Evolutionary conservation across 208 protist species (phyloP).

Genomic region (Leishmania mexicana): DNA sequence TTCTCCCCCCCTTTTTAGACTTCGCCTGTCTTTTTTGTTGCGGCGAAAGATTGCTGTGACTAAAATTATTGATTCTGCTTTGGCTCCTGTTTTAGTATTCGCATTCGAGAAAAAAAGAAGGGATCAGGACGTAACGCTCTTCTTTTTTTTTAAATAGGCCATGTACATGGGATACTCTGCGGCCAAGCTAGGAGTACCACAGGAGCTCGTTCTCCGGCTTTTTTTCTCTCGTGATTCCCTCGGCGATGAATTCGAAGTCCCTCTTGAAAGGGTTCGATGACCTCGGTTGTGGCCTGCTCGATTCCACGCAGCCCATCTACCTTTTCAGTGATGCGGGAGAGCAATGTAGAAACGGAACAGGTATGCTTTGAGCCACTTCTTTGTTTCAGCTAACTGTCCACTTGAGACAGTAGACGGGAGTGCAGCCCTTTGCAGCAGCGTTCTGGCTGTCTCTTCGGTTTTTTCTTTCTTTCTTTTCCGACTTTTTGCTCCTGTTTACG

Average conservation of each 20-base stretch:
- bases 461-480: conserved; percentile 2
- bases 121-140: neutral
- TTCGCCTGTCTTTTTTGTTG: conserved; percentile 2
- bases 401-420: neutral
- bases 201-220: neutral
- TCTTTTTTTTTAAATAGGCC: neutral
- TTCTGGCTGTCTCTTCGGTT: neutral
- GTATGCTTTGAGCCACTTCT: neutral
- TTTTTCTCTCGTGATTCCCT: neutral
- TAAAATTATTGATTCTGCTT: neutral
- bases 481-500: neutral
- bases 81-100: neutral
- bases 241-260: neutral
- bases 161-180: neutral
- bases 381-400: neutral
- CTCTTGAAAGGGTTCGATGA: neutral
- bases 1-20: neutral
- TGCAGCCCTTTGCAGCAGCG: neutral
- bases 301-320: neutral
- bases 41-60: neutral
- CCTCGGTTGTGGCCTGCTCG: neutral
- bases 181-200: neutral
- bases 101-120: neutral
- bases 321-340: neutral
- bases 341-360: neutral